These are phyloP conservation scores for Ogataea nonfermentans DNA, from an alignment of 805 yeast species.

Conservation along the genomic window DNA sequence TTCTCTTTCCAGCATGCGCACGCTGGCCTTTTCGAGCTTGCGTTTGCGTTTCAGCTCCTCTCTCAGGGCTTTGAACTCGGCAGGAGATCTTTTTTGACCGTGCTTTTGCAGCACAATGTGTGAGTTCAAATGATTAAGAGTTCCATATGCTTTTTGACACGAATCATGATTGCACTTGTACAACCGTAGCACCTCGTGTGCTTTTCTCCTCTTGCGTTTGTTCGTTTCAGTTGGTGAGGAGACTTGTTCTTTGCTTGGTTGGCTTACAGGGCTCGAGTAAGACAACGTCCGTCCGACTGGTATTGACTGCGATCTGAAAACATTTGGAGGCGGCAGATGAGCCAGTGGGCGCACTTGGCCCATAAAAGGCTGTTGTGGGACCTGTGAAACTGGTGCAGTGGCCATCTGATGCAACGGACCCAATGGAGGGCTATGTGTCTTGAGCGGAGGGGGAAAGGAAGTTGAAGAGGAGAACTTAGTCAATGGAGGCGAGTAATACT, in stretches of 20 bases:
- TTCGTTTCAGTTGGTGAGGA: constrained; percentile 7
- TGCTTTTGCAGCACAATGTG: constrained; percentile 53
- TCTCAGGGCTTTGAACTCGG: constrained; percentile 52
- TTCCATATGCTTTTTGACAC: constrained; percentile 57
- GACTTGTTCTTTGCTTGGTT: constrained; percentile 1
- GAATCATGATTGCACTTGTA: constrained; percentile 47
- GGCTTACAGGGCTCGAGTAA: constrained; percentile 6
- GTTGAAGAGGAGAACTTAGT: constrained; percentile 7
- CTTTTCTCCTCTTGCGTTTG: constrained; percentile 53
- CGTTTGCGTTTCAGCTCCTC: constrained; percentile 37
- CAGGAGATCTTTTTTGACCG: constrained; percentile 53
- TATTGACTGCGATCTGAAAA: constrained; percentile 14
- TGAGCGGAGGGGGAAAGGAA: constrained; percentile 10
- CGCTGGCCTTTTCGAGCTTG: constrained; percentile 21
- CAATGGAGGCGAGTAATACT: constrained; percentile 7
- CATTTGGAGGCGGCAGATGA: constrained; percentile 9
- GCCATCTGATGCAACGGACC: no score
- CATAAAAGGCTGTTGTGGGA: constrained; percentile 3
- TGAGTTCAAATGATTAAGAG: constrained; percentile 57
- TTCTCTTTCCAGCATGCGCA: constrained; percentile 18
- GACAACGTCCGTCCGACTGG: constrained; percentile 4
- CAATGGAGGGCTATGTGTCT: constrained; percentile 5
- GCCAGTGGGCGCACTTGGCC: constrained; percentile 6
- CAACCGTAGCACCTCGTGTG: constrained; percentile 53
- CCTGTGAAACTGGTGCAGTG: constrained; percentile 6